Percentiles rank a stretch among this genome's conserved stretches.
Evolutionary conservation across 768 basidiomycete species (phyloP).

Genomic region (Rhizopogon vinicolor): DNA sequence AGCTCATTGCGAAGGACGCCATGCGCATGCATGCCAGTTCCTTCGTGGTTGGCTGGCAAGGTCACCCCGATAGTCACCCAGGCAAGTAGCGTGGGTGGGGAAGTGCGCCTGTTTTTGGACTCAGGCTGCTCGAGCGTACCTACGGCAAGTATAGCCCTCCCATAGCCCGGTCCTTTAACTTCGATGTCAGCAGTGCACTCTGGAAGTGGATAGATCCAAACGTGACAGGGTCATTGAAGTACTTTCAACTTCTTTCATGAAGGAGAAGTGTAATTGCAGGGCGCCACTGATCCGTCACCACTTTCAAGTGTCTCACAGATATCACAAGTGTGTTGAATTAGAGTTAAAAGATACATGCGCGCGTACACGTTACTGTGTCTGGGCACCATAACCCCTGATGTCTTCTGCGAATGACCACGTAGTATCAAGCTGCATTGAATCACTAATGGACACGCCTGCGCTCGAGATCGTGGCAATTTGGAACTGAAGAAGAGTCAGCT

Average conservation of each 20-base stretch:
- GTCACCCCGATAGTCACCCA: not conserved
- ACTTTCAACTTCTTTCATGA: not conserved
- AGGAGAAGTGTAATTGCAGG: not conserved
- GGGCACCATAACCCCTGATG: conserved; percentile 86
- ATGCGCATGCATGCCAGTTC: not conserved
- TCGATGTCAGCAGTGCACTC: not conserved
- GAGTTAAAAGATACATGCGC: conserved; percentile 1
- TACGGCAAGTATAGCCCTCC: not conserved
- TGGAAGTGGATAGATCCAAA: not conserved
- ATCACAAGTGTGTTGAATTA: not conserved
- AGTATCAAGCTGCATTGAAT: conserved; percentile 70
- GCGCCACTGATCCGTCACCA: no score
- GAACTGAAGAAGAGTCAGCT: conserved; percentile 49
- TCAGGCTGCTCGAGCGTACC: not conserved
- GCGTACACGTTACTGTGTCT: conserved; percentile 59
- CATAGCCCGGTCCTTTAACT: not conserved
- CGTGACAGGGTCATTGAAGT: not conserved
- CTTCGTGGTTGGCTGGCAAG: not conserved
- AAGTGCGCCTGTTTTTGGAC: not conserved
- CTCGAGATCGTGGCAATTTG: conserved; percentile 90
- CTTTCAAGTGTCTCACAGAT: not conserved
- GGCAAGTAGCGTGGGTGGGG: not conserved
- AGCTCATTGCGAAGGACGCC: not conserved
- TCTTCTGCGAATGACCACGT: conserved; percentile 92
- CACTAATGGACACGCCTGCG: conserved; percentile 73